Percentiles rank a stretch among this genome's conserved stretches.
These are phyloP conservation scores for Fusarium guadeloupense DNA, from an alignment of 2,329 filamentous ascomycete species.

Conservation along the genomic window DNA sequence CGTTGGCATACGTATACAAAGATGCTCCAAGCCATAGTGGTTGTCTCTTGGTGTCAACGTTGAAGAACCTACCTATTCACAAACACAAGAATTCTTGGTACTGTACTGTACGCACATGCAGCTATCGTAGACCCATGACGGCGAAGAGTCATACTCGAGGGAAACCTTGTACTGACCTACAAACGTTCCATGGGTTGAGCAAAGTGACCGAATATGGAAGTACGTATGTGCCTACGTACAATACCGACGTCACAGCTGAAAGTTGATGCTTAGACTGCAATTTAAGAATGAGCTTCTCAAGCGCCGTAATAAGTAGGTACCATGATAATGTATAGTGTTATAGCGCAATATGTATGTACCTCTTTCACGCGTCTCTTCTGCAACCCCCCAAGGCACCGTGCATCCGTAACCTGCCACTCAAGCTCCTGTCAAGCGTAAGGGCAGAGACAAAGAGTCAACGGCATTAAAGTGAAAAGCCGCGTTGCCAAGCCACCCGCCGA, in stretches of 20 bases:
- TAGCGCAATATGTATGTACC: slow-evolving; percentile 13
- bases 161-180: slow-evolving; percentile 28
- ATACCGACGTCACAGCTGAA: slow-evolving; percentile 28
- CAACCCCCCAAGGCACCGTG: slow-evolving; percentile 17
- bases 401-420: slow-evolving; percentile 9
- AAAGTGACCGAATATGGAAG: slow-evolving; percentile 7
- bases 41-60: neutral
- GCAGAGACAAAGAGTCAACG: neutral
- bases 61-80: neutral
- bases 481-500: slow-evolving; percentile 32
- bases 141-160: slow-evolving; percentile 30
- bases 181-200: slow-evolving; percentile 18
- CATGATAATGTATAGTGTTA: neutral
- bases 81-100: neutral
- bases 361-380: slow-evolving; percentile 21
- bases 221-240: slow-evolving; percentile 40
- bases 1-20: neutral
- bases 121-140: slow-evolving; percentile 29
- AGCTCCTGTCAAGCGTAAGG: neutral
- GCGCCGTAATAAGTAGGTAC: slow-evolving; percentile 4
- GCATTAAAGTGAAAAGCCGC: slow-evolving; percentile 9
- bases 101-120: slow-evolving; percentile 18
- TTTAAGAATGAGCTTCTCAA: neutral
- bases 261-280: neutral
- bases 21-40: neutral